Evolutionary conservation across 106 monocot species (phyloP), one percentile per base, ranked within the genome.

Genomic region (Dioscorea dumetorum): DNA sequence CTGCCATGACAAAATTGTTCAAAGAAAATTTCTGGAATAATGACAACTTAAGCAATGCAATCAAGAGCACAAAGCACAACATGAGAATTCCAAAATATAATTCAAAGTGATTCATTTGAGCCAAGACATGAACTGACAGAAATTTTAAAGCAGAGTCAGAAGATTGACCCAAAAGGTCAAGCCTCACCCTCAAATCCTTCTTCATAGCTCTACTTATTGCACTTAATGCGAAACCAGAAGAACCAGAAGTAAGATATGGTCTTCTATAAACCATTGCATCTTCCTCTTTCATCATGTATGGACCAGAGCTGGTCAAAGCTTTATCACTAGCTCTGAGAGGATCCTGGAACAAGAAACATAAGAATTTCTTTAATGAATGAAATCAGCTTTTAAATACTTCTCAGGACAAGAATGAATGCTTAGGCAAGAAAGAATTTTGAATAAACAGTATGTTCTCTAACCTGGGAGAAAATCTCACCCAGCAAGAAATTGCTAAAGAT

Each of bases 201-300:
- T 83, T 89, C 95, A 97, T 87, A 60, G 83, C 67, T 79, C 63
- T 92, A 67, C 85, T 91, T 63, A 97, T 78, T 67, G 95, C 95
- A 72, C 91, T 91, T 35, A 97, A 72, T 57, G 95, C 95, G 82
- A 97, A 97, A 72, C 95, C 95, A 72, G 95, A 97, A 63, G 95
- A 97, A 58, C 95, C 95, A 76, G 95, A 97, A 66, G 84, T 87
- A 64, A 97, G 88, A 70, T 97, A 97, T 50, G 91, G 95, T 53
- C 88, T 91, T 89, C 95, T 88, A 60, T 97, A 97, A 21, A 97
- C 91, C 91, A 97, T 97, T 60, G 95, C 91, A 77, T 91, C 88
- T 68, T 91, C 95, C 67, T 97, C 95, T 66, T 82, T 88, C 91
- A 97, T 97, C 80, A 71, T 82, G 69, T 97, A 97, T 58, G 95